Base-by-base conservation (phyloP, 2,329 filamentous ascomycete species). In the Pestalotiopsis sp. region DNA sequence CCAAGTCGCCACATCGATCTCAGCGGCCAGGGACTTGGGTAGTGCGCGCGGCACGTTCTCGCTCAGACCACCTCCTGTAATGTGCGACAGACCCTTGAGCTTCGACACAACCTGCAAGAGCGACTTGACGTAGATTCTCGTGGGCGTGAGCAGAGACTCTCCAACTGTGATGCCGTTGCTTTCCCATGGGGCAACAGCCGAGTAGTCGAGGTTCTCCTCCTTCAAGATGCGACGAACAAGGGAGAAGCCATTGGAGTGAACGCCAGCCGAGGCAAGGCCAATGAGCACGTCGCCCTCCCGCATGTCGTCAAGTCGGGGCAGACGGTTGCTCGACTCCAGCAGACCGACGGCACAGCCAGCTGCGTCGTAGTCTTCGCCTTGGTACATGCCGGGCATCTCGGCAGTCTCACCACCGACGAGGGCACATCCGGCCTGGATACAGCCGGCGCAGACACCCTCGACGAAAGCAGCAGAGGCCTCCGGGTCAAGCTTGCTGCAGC, bases 11-110 rank as follows among this genome's bases (percentile, higher is more conserved):
- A 92, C 92, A 75, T 97, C 92, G 67, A 99, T 90, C 78, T 94
- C 89, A 2, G 94, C 95, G 1, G 92, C 88, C 5, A 99, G 88
- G 60, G 90, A 84, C 41, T 87, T 80, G 1, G 96, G 96, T 20
- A 99, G 86, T 92, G 97, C 97, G 72, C 96, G 91, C 38, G 96
- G 96, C 31, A 99, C 92, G 80, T 99, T 99, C 82, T 99, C 96
- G 20, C 92, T 86, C 23, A 99, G 87, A 12, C 96, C 96, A 70
- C 96, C 96, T 65, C 96, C 96, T 0, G 96, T 99, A 83, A 99
- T 98, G 82, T 99, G 96, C 12, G 96, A 93, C 80, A 98, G 92
- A 66, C 96, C 96, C 83, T 97, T 97, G 80, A 98, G 86, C 72
- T 87, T 85, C 62, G 87, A 82, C 25, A 88, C 82, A 1, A 92